Base-by-base conservation (phyloP, 176 grass and related monocot genomes). In the Panicum miliaceum region DNA sequence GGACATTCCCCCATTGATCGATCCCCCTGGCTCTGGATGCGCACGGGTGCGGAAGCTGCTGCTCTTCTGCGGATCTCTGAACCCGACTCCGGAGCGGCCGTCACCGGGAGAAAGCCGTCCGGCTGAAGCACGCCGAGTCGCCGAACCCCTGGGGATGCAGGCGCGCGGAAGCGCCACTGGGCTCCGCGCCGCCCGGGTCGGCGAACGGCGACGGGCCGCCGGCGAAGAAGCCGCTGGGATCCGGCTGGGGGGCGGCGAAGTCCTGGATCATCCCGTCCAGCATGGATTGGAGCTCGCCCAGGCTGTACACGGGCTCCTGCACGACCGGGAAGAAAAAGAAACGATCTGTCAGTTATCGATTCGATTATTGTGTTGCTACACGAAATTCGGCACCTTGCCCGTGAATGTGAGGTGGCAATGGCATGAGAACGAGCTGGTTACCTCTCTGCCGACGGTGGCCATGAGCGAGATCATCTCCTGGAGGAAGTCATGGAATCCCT, bases 401-500 rank as follows among this genome's bases (percentile, higher is more conserved):
- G 23, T 68, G 18, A 37, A 65, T 15, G 60, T 37, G 20, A 60
- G 4, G 25, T 57, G 51, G 25, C 61, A 35, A 2, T 18, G 51
- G 2, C 6, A 57, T 25, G 38, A 58, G 3, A 48, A 7, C 1
- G 13, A 42, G 57, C 43, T 10, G 22, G 18, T 43, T 89, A 97
- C 94, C 94, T 93, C 90, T 79, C 70, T 88, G 1, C 84, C 84
- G 3, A 97, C 90, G 26, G 64, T 84, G n/a, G 84, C 92, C 90
- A 98, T 94, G 53, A 98, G 90, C 13, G 89, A 93, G 64, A 86
- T n/a, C 92, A 98, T 93, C 79, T 98, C 95, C 48, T 94, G 86
- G 3, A 98, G 71, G 80, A 98, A 97, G 51, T 94, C 95, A 65
- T 93, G 82, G 64, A 98, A 93, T 1, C 95, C 95, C 94, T 97